Base-by-base conservation (phyloP, 352 stramenopile species). In the Globisporangium sylvaticum region DNA sequence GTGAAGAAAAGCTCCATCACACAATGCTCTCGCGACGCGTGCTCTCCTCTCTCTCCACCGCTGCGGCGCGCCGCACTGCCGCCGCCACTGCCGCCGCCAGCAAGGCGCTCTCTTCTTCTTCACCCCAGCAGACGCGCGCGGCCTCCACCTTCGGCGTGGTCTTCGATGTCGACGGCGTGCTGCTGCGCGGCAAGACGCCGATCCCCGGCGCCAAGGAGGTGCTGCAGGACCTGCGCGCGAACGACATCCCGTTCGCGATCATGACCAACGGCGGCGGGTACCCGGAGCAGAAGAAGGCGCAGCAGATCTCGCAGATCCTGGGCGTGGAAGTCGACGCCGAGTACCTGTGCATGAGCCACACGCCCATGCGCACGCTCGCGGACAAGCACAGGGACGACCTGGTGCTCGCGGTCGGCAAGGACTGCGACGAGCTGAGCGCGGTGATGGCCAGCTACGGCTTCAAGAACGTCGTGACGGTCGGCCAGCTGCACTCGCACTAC, bases 181-280 rank as follows among this genome's bases (percentile, higher is more conserved):
- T 95, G 39, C 62, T 94, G 60, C 87, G 85, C 53, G 87, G 85
- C 59, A 93, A 91, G 65, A 75, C 73, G 52, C 79, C 84, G 29
- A 87, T 95, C 42, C 82, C 85, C 0, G 87, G 87, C 5, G 87
- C 87, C 3, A 75, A 68, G 4, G 74, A 90, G 20, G 85, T 94
- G 58, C 71, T 95, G n/a, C 63, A 88, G 46, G 81, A 91, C 37
- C 75, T 95, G 44, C 56, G 84, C 44, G 71, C 76, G 42, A 75
- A 78, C 46, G 65, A 84, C 46, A 86, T 86, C 55, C 87, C 87
- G 67, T 92, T 85, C 58, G 83, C 84, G 48, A 92, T 95, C 71
- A 93, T 95, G 87, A 95, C 87, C 55, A 95, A 95, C 59, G 87
- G 85, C 57, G 87, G 87, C 44, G 87, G 87, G n/a, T 91, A 91